phyloP scores from a whole-genome alignment of 352 stramenopile species.

The Pythium aphanidermatum region DNA sequence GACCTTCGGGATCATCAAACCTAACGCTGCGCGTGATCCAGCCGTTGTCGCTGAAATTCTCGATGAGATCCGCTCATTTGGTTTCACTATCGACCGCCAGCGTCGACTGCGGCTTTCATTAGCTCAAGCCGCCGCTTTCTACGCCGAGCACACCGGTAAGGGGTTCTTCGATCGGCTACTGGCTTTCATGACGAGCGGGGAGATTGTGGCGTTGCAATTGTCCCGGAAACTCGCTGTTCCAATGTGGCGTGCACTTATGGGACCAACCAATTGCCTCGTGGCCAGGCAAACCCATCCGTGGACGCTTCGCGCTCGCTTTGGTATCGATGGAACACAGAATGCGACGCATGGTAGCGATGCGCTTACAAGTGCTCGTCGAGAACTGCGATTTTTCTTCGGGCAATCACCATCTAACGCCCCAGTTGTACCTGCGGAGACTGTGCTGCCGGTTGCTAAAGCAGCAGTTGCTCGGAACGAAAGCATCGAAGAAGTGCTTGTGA shows the following conservation, averaged over 20 bases:
- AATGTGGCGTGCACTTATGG: conserved; percentile 66
- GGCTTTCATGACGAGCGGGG: conserved; percentile 64
- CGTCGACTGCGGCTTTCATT: conserved; percentile 28
- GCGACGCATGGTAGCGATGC: conserved; percentile 80
- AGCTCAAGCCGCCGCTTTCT: conserved; percentile 50
- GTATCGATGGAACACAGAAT: conserved; percentile 71
- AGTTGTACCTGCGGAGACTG: not conserved
- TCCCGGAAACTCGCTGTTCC: conserved; percentile 44
- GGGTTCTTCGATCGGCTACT: conserved; percentile 50
- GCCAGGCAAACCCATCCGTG: conserved; percentile 41
- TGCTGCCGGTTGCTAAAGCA: not conserved
- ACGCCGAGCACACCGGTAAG: conserved; percentile 57
- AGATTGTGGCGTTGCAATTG: conserved; percentile 48
- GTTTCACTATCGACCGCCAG: conserved; percentile 43
- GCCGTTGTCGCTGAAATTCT: conserved; percentile 29
- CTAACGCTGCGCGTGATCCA: conserved; percentile 32
- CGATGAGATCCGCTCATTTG: conserved; percentile 29
- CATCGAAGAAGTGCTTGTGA: conserved; percentile 31
- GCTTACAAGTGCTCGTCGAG: conserved; percentile 39
- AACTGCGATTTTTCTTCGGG: conserved; percentile 79
- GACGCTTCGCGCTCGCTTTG: conserved; percentile 70
- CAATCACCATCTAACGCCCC: conserved; percentile 3
- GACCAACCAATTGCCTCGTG: conserved; percentile 60
- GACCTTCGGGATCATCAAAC: conserved; percentile 65
- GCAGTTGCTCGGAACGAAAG: conserved; percentile 3